A percentile compares a stretch with the other conserved stretches of the same genome.
These are phyloP conservation scores for Sugiyamaella sp. DNA, from an alignment of 1,139 yeast species.

Conservation along the genomic window DNA sequence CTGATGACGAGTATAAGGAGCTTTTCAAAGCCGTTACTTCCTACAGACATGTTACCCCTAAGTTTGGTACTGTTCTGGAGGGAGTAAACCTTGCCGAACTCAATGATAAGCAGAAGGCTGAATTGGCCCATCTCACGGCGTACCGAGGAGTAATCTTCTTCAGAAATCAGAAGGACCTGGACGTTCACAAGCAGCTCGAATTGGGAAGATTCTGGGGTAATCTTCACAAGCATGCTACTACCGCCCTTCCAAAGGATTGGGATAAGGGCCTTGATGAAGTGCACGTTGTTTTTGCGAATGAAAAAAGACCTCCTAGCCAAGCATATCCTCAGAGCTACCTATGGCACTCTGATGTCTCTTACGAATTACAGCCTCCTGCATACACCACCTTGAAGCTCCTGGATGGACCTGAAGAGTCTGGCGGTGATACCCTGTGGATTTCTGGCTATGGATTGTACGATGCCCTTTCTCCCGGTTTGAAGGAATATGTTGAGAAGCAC, in stretches of 20 bases:
- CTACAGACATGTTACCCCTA: slow-evolving; percentile 55
- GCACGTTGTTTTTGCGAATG: slow-evolving; percentile 56
- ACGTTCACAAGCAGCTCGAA: slow-evolving; percentile 55
- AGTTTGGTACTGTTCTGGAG: slow-evolving; percentile 62
- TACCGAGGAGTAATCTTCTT: slow-evolving; percentile 70
- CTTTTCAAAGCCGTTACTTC: slow-evolving; percentile 52
- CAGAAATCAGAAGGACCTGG: slow-evolving; percentile 54
- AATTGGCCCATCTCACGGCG: slow-evolving; percentile 64
- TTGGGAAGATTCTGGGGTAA: slow-evolving; percentile 68
- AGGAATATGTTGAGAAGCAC: slow-evolving; percentile 57
- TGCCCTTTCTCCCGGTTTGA: slow-evolving; percentile 63
- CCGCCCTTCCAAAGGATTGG: slow-evolving; percentile 62
- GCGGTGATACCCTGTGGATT: slow-evolving; percentile 76
- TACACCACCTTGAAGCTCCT: slow-evolving; percentile 62
- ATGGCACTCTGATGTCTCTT: slow-evolving; percentile 74
- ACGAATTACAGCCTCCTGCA: slow-evolving; percentile 72
- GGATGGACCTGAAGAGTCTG: slow-evolving; percentile 62
- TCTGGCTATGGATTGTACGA: slow-evolving; percentile 70
- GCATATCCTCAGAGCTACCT: slow-evolving; percentile 37
- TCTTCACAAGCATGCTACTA: slow-evolving; percentile 72
- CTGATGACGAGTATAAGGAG: slow-evolving; percentile 57
- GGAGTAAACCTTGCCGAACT: slow-evolving; percentile 63
- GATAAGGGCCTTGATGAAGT: slow-evolving; percentile 38
- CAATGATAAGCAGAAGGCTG: slow-evolving; percentile 57
- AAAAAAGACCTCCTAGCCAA: slow-evolving; percentile 36